Percentiles rank a stretch among this genome's conserved stretches.
These are phyloP conservation scores for Saccharomycopsis synnaedendra DNA, from an alignment of 805 yeast species.

Conservation along the genomic window DNA sequence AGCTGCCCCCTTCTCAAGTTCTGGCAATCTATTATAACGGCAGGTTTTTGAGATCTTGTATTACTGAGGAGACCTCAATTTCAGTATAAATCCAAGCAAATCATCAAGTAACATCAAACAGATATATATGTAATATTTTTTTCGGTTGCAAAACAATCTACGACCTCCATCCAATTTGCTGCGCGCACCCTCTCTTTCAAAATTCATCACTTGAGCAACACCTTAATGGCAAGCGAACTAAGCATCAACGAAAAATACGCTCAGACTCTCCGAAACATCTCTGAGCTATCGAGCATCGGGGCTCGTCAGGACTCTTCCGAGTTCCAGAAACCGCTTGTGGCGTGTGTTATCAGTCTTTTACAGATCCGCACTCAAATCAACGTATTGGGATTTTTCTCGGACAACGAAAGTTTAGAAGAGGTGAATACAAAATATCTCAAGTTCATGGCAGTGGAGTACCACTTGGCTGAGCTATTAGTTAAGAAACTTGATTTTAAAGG, in stretches of 20 bases:
- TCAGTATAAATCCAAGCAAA: too few species aligned
- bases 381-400: slow-evolving; percentile 51
- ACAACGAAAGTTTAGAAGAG: slow-evolving; percentile 63
- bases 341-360: background rate
- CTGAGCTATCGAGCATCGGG: background rate
- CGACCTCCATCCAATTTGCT: too few species aligned
- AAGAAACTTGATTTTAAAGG: slow-evolving; percentile 20
- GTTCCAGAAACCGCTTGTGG: slow-evolving; percentile 1
- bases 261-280: background rate
- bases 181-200: background rate
- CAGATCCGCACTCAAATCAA: slow-evolving; percentile 23
- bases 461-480: slow-evolving; percentile 33
- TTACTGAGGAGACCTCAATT: too few species aligned
- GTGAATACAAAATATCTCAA: slow-evolving; percentile 51
- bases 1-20: too few species aligned
- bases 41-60: too few species aligned
- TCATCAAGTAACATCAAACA: too few species aligned
- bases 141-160: too few species aligned
- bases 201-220: background rate
- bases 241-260: background rate
- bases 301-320: slow-evolving; percentile 4
- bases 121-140: too few species aligned
- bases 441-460: slow-evolving; percentile 47
- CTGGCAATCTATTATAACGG: too few species aligned
- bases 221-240: background rate